These are phyloP conservation scores for Meredithiella fracta DNA, from an alignment of 2,329 filamentous ascomycete genomes.

Conservation along the genomic window DNA sequence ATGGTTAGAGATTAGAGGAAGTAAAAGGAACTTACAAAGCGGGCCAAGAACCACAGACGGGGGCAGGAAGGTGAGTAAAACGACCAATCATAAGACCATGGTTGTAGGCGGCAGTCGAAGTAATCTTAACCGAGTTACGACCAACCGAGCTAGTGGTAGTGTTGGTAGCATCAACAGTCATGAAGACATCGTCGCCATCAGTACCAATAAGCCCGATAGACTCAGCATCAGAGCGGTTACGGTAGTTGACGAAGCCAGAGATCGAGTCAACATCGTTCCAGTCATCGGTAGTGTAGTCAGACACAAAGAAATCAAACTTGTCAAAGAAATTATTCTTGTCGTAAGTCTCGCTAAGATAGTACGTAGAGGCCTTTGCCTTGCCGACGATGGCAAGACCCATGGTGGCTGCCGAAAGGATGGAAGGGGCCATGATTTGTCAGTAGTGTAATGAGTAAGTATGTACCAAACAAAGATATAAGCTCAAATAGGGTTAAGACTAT, in stretches of 20 bases:
- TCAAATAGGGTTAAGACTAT: neutral
- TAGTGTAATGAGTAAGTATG: neutral
- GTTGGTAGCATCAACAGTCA: slow-evolving; percentile 24
- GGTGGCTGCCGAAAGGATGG: slow-evolving; percentile 2
- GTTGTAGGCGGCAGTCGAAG: slow-evolving; percentile 45
- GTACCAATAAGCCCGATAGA: slow-evolving; percentile 22
- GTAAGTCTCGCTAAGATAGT: slow-evolving; percentile 11
- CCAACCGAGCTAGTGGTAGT: slow-evolving; percentile 19
- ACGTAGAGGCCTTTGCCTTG: neutral
- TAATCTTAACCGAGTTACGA: slow-evolving; percentile 45
- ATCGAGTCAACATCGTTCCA: slow-evolving; percentile 37
- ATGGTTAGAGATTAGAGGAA: neutral
- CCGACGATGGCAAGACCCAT: slow-evolving; percentile 1
- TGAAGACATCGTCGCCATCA: slow-evolving; percentile 22
- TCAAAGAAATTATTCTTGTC: slow-evolving; percentile 28
- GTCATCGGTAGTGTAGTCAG: slow-evolving; percentile 17
- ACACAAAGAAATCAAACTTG: slow-evolving; percentile 26
- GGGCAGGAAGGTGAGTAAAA: slow-evolving; percentile 50
- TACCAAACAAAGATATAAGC: neutral
- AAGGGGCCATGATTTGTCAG: slow-evolving; percentile 3
- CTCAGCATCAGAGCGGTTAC: slow-evolving; percentile 22
- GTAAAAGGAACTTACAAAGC: slow-evolving; percentile 34
- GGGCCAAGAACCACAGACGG: slow-evolving; percentile 55
- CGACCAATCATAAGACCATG: slow-evolving; percentile 54
- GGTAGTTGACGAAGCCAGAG: slow-evolving; percentile 45